phyloP scores from a whole-genome alignment of 1,284 basidiomycete species.

The Afroboletus lepidellus region DNA sequence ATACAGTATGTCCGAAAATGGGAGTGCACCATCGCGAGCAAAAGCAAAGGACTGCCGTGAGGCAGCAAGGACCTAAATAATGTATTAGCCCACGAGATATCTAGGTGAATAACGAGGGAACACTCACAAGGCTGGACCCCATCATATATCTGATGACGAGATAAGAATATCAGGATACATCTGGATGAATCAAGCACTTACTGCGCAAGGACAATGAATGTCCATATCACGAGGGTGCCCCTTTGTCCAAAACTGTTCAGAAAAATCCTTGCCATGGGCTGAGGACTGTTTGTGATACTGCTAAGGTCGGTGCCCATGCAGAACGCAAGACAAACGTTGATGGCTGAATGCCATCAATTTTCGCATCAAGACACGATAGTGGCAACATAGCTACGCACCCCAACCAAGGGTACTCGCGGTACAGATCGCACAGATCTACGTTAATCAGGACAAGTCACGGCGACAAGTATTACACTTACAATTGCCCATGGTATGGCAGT shows the following conservation, averaged over 20 bases:
- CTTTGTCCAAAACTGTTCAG: not conserved
- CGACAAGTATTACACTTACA: not conserved
- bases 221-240: not conserved
- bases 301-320: not conserved
- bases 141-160: not conserved
- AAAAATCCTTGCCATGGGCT: not conserved
- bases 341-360: not conserved
- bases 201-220: not conserved
- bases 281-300: not conserved
- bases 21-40: not conserved
- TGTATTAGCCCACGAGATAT: not conserved
- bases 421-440: not conserved
- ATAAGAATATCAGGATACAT: not conserved
- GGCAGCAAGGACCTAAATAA: not conserved
- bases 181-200: not conserved
- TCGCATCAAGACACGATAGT: not conserved
- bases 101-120: not conserved
- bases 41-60: not conserved
- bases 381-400: slow-evolving; percentile 47
- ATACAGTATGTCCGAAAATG: slow-evolving; percentile 63
- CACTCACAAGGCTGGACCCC: not conserved
- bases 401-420: slow-evolving; percentile 17
- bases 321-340: not conserved
- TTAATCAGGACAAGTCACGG: not conserved
- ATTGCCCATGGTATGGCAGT: not conserved